A percentile compares a stretch with the other conserved stretches of the same genome.
Evolutionary conservation across 225 moss, liverwort and hornwort genomes (phyloP).

Genomic region (Physcomitrellopsis africana): DNA sequence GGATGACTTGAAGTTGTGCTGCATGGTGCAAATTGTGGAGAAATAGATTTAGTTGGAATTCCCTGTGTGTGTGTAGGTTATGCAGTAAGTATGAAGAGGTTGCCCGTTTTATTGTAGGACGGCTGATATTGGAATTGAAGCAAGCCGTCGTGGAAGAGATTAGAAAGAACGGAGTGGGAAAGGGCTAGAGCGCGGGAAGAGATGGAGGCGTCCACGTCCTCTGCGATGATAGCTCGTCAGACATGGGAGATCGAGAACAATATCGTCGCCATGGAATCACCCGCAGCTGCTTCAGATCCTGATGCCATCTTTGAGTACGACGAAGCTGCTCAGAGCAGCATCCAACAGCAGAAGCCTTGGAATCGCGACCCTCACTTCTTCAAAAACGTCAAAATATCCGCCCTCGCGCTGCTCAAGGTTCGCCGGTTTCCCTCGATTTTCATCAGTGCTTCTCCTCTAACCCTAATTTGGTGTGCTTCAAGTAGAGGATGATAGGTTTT

Average conservation of each 20-base stretch:
- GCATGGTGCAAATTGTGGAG: background rate
- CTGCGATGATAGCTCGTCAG: constrained; percentile 74
- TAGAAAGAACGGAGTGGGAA: constrained; percentile 45
- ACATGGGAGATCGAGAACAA: constrained; percentile 98
- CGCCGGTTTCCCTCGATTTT: background rate
- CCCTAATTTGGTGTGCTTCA: constrained; percentile 1
- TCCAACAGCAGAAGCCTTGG: constrained; percentile 91
- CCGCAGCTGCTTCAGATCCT: constrained; percentile 58
- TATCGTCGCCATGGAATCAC: constrained; percentile 70
- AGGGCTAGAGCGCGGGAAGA: constrained; percentile 41
- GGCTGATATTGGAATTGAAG: background rate
- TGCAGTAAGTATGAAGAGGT: background rate
- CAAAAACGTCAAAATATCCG: constrained; percentile 92
- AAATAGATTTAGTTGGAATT: background rate
- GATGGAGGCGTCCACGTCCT: constrained; percentile 91
- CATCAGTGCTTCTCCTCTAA: background rate
- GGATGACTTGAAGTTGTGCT: background rate
- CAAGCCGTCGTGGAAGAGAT: background rate
- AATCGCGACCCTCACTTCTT: constrained; percentile 83
- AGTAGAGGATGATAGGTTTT: background rate
- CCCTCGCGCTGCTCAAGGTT: constrained; percentile 79
- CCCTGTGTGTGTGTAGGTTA: background rate
- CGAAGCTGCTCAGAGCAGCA: constrained; percentile 67
- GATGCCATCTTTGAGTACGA: constrained; percentile 91
- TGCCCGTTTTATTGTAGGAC: background rate